Conservation (phyloP, 768 basidiomycete genomes). For the Kondoa subrosea region DNA sequence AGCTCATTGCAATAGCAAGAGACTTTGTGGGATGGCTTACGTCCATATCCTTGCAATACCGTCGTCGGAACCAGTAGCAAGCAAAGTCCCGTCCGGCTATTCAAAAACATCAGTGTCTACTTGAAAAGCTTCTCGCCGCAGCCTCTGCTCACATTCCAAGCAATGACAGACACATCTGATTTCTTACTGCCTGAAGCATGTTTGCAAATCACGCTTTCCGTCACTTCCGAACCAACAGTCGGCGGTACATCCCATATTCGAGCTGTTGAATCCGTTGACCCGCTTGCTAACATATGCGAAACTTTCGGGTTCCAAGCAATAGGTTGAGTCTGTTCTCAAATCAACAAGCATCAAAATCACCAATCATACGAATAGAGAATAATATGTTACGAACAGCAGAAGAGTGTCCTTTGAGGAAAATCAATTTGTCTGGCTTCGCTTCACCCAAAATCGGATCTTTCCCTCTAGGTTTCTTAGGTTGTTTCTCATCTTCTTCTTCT, state of each 20-base stretch:
- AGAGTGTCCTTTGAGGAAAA: conserved; percentile 22
- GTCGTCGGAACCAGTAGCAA: conserved; percentile 29
- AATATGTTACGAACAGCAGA: conserved; percentile 10
- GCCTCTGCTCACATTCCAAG: conserved; percentile 23
- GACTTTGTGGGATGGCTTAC: conserved; percentile 8
- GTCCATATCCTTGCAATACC: conserved; percentile 32
- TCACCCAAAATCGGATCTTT: not conserved
- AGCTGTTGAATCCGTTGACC: conserved; percentile 22
- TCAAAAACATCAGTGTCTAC: not conserved
- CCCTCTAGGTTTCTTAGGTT: not conserved
- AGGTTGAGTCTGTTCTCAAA: conserved; percentile 20
- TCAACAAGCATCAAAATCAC: not conserved
- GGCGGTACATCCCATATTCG: conserved; percentile 28
- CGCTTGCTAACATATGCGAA: conserved; percentile 21
- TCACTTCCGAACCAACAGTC: not conserved
- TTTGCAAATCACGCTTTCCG: conserved; percentile 23
- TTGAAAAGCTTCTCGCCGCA: not conserved
- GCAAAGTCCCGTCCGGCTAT: conserved; percentile 22
- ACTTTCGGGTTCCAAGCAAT: conserved; percentile 27
- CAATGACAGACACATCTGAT: conserved; percentile 23
- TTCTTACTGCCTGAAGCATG: conserved; percentile 21
- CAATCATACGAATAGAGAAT: not conserved
- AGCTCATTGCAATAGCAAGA: not conserved
- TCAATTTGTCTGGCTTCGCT: conserved; percentile 9
- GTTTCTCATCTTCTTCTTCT: not conserved